phyloP scores from a whole-genome alignment of 352 stramenopile species.

The Blastocystis sp. region DNA sequence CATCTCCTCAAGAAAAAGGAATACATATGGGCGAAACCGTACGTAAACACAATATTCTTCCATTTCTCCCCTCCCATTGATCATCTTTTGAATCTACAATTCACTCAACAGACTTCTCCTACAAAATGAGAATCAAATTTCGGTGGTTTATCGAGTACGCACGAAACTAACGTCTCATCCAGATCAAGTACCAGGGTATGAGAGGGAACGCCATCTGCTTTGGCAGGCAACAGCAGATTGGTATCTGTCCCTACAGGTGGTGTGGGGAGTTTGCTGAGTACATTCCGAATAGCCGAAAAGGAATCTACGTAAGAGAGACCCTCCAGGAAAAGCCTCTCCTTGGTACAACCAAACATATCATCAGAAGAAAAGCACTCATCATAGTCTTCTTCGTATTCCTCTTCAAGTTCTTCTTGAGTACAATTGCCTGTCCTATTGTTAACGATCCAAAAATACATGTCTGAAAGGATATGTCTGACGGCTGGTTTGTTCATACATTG shows the following conservation, averaged over 20 bases:
- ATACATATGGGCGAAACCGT: slow-evolving; percentile 88
- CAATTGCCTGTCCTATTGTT: background rate
- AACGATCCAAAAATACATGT: background rate
- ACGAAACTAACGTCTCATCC: slow-evolving; percentile 97
- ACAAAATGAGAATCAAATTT: slow-evolving; percentile 70
- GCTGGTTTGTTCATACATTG: background rate
- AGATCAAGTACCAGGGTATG: slow-evolving; percentile 90
- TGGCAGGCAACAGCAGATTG: background rate
- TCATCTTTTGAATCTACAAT: background rate
- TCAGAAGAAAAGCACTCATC: slow-evolving; percentile 26
- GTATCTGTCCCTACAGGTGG: background rate
- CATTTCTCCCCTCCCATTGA: slow-evolving; percentile 75
- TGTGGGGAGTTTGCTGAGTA: background rate
- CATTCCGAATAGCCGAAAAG: slow-evolving; percentile 18
- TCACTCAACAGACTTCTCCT: background rate
- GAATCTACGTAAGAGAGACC: slow-evolving; percentile 39
- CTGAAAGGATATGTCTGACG: background rate
- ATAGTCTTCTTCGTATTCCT: slow-evolving; percentile 1
- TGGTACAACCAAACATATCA: background rate
- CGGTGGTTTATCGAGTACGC: slow-evolving; percentile 74
- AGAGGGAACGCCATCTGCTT: background rate
- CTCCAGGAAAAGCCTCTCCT: slow-evolving; percentile 2
- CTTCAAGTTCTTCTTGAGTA: background rate
- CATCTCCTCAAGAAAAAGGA: slow-evolving; percentile 88
- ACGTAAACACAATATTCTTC: slow-evolving; percentile 91